These are phyloP conservation scores for Dryas alaskensis DNA, from an alignment of 306 rosid species.

Conservation along the genomic window DNA sequence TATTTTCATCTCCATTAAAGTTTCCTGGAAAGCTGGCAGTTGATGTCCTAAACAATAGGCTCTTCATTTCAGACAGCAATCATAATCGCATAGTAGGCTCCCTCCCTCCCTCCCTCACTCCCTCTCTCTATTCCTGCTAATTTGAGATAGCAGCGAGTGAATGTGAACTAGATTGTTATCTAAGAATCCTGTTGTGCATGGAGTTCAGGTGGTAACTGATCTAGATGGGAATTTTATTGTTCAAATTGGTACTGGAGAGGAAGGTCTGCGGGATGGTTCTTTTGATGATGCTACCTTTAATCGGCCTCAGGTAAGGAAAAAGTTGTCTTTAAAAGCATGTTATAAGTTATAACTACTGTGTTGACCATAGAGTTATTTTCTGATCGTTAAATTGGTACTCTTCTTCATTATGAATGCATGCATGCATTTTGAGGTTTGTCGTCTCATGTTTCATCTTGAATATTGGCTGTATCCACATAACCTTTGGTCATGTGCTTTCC, in stretches of 20 bases:
- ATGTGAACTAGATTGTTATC: constrained; percentile 9
- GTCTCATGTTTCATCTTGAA: constrained; percentile 17
- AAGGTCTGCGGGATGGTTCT: constrained; percentile 81
- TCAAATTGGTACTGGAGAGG: constrained; percentile 95
- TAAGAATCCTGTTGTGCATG: constrained; percentile 34
- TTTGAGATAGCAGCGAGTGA: background rate
- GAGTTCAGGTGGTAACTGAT: constrained; percentile 77
- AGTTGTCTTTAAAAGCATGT: background rate
- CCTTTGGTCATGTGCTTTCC: constrained; percentile 28
- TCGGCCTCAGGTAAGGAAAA: constrained; percentile 77
- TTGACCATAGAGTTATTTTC: background rate
- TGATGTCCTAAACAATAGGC: constrained; percentile 84
- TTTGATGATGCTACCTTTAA: constrained; percentile 83
- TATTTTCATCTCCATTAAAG: constrained; percentile 78
- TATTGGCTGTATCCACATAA: constrained; percentile 18
- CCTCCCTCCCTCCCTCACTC: constrained; percentile 27
- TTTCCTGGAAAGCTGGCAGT: constrained; percentile 95
- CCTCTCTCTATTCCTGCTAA: background rate
- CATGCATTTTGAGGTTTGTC: constrained; percentile 4
- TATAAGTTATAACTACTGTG: background rate
- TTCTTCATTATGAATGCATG: constrained; percentile 6
- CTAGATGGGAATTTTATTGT: constrained; percentile 69
- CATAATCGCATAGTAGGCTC: constrained; percentile 83
- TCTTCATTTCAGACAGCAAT: constrained; percentile 95
- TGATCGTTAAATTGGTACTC: background rate